These are phyloP conservation scores for Vicia sativa DNA, from an alignment of 306 rosid genomes.

Conservation along the genomic window DNA sequence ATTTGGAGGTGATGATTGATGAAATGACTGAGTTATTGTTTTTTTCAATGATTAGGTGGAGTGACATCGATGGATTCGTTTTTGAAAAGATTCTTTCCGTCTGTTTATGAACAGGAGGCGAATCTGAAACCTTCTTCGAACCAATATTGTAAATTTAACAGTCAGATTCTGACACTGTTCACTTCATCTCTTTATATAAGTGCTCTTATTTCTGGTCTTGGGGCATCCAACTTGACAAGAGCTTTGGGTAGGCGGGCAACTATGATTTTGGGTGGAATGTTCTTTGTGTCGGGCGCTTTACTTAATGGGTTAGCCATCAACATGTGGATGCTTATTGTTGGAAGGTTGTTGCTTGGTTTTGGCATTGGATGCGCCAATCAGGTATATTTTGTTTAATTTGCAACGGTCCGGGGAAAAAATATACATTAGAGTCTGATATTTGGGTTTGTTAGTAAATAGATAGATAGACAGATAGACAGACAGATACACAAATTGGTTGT, in stretches of 20 bases:
- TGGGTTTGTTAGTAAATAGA: not conserved
- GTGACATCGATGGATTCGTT: conserved; percentile 83
- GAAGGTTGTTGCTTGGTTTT: conserved; percentile 77
- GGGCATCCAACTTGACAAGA: conserved; percentile 53
- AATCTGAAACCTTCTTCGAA: conserved; percentile 41
- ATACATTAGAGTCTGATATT: not conserved
- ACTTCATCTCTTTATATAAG: conserved; percentile 81
- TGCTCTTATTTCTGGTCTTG: conserved; percentile 63
- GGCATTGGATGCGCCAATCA: conserved; percentile 85
- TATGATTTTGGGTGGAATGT: conserved; percentile 61
- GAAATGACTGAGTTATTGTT: conserved; percentile 9
- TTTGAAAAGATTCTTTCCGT: conserved; percentile 57
- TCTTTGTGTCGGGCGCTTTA: conserved; percentile 62
- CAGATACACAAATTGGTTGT: not conserved
- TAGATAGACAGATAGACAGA: not conserved
- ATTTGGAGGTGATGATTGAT: conserved; percentile 4
- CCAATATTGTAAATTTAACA: conserved; percentile 75
- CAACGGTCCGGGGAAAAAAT: not conserved
- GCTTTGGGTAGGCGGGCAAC: conserved; percentile 58
- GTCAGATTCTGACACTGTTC: conserved; percentile 61
- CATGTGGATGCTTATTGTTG: conserved; percentile 69
- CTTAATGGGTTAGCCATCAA: conserved; percentile 55
- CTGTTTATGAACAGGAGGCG: conserved; percentile 53
- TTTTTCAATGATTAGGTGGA: conserved; percentile 55
- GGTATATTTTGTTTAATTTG: conserved; percentile 40